Evolutionary conservation across 306 rosid genomes (phyloP).

Genomic region (Citrullus amarus): DNA sequence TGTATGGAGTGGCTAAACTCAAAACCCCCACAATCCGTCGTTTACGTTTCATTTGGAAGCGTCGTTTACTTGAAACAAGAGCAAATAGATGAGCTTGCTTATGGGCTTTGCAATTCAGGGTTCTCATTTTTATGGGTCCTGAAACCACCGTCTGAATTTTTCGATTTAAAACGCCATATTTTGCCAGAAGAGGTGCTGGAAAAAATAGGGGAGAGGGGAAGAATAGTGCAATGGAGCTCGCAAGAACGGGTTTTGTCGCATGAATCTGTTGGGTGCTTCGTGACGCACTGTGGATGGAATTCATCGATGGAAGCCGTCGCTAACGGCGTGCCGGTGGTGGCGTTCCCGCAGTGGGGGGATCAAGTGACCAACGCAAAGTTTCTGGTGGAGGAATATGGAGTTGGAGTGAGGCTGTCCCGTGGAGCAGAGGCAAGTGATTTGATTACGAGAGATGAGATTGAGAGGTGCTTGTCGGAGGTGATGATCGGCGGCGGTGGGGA

Average conservation of each 20-base stretch:
- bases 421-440: constrained; percentile 19
- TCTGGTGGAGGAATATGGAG: constrained; percentile 35
- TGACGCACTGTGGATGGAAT: constrained; percentile 79
- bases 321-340: constrained; percentile 47
- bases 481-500: constrained; percentile 16
- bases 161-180: background rate
- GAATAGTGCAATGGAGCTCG: constrained; percentile 51
- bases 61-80: constrained; percentile 35
- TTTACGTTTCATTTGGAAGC: constrained; percentile 58
- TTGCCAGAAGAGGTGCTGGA: constrained; percentile 41
- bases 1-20: constrained; percentile 50
- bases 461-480: constrained; percentile 30
- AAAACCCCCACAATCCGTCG: constrained; percentile 27
- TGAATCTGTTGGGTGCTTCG: constrained; percentile 44
- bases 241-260: constrained; percentile 51
- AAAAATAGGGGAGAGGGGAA: constrained; percentile 29
- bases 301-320: constrained; percentile 46
- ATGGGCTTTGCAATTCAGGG: constrained; percentile 32
- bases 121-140: constrained; percentile 51
- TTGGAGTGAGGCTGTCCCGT: constrained; percentile 25
- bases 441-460: constrained; percentile 22
- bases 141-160: constrained; percentile 23
- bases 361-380: constrained; percentile 60
- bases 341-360: constrained; percentile 81
- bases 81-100: constrained; percentile 52